Base-by-base conservation (phyloP, 352 stramenopile species). In the Pythium periplocum region DNA sequence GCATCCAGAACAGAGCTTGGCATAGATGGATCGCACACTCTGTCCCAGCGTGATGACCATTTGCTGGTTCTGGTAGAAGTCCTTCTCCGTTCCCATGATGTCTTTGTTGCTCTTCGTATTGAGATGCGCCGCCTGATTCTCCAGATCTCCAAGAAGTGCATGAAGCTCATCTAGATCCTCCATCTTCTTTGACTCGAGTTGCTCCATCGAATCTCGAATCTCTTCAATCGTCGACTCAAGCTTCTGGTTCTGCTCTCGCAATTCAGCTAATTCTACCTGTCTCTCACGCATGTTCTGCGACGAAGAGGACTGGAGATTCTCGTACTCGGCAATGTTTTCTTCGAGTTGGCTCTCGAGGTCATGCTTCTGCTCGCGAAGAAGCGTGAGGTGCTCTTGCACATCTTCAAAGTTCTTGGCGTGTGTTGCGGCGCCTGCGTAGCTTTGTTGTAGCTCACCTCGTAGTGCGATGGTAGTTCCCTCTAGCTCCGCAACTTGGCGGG, bases 1-100 rank as follows among this genome's bases (percentile, higher is more conserved):
- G 48, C 73, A 86, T 40, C 76, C 82, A 31, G 62, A 68, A 2
- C 66, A 76, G 11, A 90, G 53, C 43, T 82, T 82, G 46, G 79
- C 49, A 45, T 82, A 81, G 6, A 85, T 33, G 30, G 60, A 69
- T 8, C 80, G 75, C 33, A 86, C 68, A 34, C 72, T 61, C 26
- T 78, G 66, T 10, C 69, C 70, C 6, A 80, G 51, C 6, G 56
- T 57, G 17, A 73, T 51, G 40, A 80, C 72, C 8, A 78, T 68
- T 30, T 83, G 75, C 12, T 83, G 75, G 9, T 65, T 81, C 10
- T 46, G 48, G 44, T 60, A 72, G 17, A 79, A 70, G 8, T 80
- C 55, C 39, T 71, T 73, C 32, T 87, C 74, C 26, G 79, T 45
- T 44, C 31, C 31, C n/a, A 10, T 31, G 4, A 2, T 52, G 41